These are phyloP conservation scores for Hypericum androsaemum DNA, from an alignment of 345 rosid species.

Conservation along the genomic window DNA sequence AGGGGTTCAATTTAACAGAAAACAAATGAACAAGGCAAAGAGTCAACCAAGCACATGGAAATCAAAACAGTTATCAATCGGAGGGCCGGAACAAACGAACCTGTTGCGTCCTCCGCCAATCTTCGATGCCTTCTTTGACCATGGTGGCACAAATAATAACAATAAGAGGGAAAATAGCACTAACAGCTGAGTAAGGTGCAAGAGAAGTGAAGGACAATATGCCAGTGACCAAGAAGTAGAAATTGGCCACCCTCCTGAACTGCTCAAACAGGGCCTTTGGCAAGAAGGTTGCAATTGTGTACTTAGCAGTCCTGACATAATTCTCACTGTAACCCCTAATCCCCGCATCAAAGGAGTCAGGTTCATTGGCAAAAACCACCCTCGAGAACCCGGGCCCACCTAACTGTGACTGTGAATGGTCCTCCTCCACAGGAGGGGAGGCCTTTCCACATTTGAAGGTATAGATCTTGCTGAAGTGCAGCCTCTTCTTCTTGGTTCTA, in stretches of 20 bases:
- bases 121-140: constrained; percentile 11
- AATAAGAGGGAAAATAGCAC: constrained; percentile 1
- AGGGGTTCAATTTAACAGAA: no score
- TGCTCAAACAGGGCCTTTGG: constrained; percentile 9
- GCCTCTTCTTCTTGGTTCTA: no score
- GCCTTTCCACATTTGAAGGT: neutral
- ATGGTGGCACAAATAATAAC: constrained; percentile 5
- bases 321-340: neutral
- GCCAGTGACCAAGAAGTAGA: constrained; percentile 8
- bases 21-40: no score
- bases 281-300: constrained; percentile 2
- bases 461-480: no score
- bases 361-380: constrained; percentile 10
- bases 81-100: neutral
- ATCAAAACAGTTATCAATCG: no score
- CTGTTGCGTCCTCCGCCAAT: constrained; percentile 12
- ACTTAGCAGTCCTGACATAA: constrained; percentile 4
- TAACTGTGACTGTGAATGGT: constrained; percentile 7
- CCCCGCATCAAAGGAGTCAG: neutral
- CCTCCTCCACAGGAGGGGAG: neutral
- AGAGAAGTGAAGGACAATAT: constrained; percentile 2
- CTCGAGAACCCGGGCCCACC: constrained; percentile 12
- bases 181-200: neutral
- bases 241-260: constrained; percentile 11
- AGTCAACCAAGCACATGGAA: no score